Conservation (phyloP, 306 rosid genomes). For the Trifolium dubium region DNA sequence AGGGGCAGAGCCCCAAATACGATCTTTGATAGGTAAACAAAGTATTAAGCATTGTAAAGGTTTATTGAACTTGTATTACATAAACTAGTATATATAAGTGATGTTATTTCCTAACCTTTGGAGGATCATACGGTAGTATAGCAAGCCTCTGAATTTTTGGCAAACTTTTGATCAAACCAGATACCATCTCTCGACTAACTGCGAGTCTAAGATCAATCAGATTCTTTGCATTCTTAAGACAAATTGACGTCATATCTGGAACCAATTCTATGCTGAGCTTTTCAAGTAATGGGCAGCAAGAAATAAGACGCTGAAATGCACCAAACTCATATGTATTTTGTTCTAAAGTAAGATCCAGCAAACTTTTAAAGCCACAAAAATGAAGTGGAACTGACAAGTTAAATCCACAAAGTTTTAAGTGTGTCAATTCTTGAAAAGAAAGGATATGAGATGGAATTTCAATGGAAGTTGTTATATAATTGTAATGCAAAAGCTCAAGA, state of each 20-base stretch:
- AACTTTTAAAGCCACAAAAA: neutral
- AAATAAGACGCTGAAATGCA: neutral
- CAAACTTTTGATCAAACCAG: neutral
- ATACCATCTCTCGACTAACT: accelerated
- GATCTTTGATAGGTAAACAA: neutral
- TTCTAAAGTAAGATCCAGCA: neutral
- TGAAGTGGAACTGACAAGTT: neutral
- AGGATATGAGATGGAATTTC: constrained; percentile 22
- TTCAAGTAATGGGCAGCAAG: neutral
- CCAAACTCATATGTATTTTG: neutral
- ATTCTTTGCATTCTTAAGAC: constrained; percentile 12
- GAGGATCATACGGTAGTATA: neutral
- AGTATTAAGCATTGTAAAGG: neutral
- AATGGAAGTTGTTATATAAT: neutral
- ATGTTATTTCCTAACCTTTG: constrained; percentile 21
- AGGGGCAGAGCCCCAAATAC: no score
- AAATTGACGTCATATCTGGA: constrained; percentile 4
- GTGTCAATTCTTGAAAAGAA: neutral
- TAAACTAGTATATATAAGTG: neutral
- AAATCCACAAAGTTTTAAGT: neutral
- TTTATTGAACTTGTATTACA: neutral
- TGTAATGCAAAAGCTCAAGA: neutral
- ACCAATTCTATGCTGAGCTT: neutral
- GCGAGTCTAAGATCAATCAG: neutral
- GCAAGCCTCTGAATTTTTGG: neutral